Evolutionary conservation across 306 rosid species (phyloP), one percentile per base, ranked within the genome.

Genomic region (Dryas octopetala): DNA sequence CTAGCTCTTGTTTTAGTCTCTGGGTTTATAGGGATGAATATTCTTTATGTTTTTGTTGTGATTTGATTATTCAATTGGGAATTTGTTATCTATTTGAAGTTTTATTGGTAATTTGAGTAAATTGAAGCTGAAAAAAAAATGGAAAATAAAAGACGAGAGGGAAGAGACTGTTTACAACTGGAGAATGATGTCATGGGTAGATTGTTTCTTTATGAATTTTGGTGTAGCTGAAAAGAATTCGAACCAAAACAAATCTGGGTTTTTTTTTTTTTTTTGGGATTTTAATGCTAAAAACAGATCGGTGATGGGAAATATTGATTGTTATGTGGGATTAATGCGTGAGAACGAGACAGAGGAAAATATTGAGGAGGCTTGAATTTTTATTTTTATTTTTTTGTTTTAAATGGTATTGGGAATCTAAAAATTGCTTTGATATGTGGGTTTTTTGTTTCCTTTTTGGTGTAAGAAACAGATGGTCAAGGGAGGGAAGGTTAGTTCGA

Each of bases 381-480:
- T 4, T 54, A 23, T 23, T 23, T 23, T 23, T 23, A 23, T 23
- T 68, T 2, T 14, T 70, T 51, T 26, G 28, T 17, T 16, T 51
- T 15, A 0, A 54, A 40, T 75, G 23, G 48, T 49, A 49, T 72
- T 66, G 54, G 6, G 59, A 65, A 26, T 38, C n/a, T 66, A n/a
- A 14, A 50, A 52, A 23, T 66, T 61, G 79, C 14, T 32, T 60
- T 69, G 63, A 74, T 75, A 38, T 7, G 68, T 63, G 68, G 70
- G 14, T 72, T 76, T 61, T 53, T 67, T 63, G 10, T 0, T 1
- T 13, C 12, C 66, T 73, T 66, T 44, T 77, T 83, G 83, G 70
- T 87, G 85, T 66, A 7, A 74, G 86, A 74, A 74, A 74, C 87
- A 91, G 90, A 95, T 95, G 99, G 99, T 76, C 15, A 95, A 89